Evolutionary conservation across 2,329 filamentous ascomycete species (phyloP).

Genomic region (Dothistroma pini): DNA sequence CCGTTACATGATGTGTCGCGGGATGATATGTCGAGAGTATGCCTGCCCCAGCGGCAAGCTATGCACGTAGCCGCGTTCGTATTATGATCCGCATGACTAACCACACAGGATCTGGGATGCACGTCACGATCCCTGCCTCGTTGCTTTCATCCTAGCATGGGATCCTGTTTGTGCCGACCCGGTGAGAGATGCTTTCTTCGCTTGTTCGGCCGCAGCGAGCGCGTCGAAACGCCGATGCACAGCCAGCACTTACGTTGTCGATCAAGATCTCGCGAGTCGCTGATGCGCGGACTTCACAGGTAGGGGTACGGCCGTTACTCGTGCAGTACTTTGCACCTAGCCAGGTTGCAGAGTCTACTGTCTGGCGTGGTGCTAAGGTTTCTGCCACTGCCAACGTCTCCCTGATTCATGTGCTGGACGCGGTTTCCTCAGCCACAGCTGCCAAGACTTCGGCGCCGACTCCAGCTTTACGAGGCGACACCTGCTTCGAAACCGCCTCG

Average conservation of each 20-base stretch:
- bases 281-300: too few relatives aligned
- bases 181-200: neutral
- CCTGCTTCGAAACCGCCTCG: neutral
- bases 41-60: neutral
- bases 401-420: too few relatives aligned
- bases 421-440: neutral
- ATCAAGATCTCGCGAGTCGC: too few relatives aligned
- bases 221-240: too few relatives aligned
- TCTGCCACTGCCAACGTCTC: neutral
- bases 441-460: neutral
- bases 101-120: neutral
- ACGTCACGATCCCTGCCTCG: conserved; percentile 7
- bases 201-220: neutral
- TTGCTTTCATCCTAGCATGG: neutral
- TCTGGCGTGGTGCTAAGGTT: neutral
- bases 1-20: neutral
- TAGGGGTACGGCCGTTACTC: too few relatives aligned
- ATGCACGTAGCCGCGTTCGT: neutral
- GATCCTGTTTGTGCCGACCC: neutral
- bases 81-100: conserved; percentile 2
- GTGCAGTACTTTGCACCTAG: too few relatives aligned
- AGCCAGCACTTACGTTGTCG: too few relatives aligned
- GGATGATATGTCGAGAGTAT: neutral
- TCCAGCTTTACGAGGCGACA: neutral
- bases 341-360: too few relatives aligned